phyloP scores from a whole-genome alignment of 1,284 basidiomycete genomes.

The Apiotrichum gracile region DNA sequence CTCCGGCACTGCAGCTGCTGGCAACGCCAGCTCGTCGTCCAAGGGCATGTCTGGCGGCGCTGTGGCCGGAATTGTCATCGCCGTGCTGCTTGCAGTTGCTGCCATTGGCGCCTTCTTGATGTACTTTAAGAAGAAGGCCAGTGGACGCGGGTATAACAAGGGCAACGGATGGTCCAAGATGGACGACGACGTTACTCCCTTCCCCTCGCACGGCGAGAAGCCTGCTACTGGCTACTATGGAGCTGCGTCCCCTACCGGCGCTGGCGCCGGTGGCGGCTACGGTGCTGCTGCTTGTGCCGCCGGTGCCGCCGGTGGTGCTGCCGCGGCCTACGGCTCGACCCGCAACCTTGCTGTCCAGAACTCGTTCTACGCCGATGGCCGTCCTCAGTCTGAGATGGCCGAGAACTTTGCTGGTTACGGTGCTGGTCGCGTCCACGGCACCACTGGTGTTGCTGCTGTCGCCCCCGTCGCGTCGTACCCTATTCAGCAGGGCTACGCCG shows the following conservation, averaged over 20 bases:
- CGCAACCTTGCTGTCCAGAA: conserved; percentile 30
- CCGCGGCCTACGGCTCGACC: background rate
- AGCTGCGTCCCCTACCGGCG: conserved; percentile 1
- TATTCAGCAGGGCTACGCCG: background rate
- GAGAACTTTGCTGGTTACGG: conserved; percentile 34
- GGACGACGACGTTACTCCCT: conserved; percentile 39
- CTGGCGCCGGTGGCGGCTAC: conserved; percentile 20
- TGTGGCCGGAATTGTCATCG: conserved; percentile 17
- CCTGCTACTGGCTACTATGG: conserved; percentile 6
- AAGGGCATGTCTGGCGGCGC: conserved; percentile 11
- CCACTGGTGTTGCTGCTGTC: conserved; percentile 12
- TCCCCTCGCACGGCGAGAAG: conserved; percentile 12
- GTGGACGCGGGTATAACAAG: conserved; percentile 5
- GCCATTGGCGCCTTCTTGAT: conserved; percentile 20
- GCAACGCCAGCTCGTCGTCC: background rate
- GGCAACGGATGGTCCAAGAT: conserved; percentile 33
- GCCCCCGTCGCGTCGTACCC: conserved; percentile 1
- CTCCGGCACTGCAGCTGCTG: conserved; percentile 3
- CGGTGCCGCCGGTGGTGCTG: background rate
- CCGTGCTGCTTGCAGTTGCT: conserved; percentile 7
- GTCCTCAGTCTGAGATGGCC: conserved; percentile 23
- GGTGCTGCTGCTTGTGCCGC: background rate
- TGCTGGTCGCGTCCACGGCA: conserved; percentile 15
- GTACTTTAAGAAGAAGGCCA: conserved; percentile 22
- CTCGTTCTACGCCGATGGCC: conserved; percentile 22